Base-by-base conservation (phyloP, 345 rosid species). In the Schrenkiella parvula region DNA sequence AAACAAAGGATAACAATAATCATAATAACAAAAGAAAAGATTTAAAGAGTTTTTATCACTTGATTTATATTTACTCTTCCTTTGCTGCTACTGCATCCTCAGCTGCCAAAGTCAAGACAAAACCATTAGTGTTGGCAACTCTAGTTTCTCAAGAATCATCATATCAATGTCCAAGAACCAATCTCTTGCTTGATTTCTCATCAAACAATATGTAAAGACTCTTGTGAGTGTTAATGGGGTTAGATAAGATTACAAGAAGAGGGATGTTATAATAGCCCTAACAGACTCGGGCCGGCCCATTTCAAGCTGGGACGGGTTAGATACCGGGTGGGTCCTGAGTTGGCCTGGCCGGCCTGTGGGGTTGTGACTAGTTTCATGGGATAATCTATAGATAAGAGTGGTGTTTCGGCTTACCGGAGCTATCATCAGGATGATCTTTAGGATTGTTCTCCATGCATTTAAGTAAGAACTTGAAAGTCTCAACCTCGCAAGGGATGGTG, bases 401-500 rank as follows among this genome's bases (percentile, higher is more conserved):
- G 62, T 48, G 4, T 26, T 55, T 66, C 0, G 0, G 28, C 78
- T 66, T 74, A 74, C 78, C 63, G 9, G 84, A 39, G 71, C 6
- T 48, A 31, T 83, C 82, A 31, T 70, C 70, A 15, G 80, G 78
- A 67, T 84, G 76, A 62, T 84, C 86, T 17, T 76, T 85, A 54
- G 69, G 78, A 57, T 84, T 79, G 63, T 70, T 78, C 87, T 95
- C 95, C 72, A 95, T 88, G 84, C 90, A 95, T 69, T 88, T 79
- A 8, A 95, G 81, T 13, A 95, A 89, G 76, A 63, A 91, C 82
- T 95, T 91, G 83, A 95, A 95, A 56, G 96, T 95, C 91, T 95
- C 95, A 14, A 87, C 93, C 86, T 95, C 99, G 15, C 99, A 95
- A 25, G 97, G 99, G 60, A 89, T 82, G 3, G 95, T 95, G 66